Evolutionary conservation across 2,329 filamentous ascomycete species (phyloP), one percentile per base, ranked within the genome.

Genomic region (Alternaria longipes): DNA sequence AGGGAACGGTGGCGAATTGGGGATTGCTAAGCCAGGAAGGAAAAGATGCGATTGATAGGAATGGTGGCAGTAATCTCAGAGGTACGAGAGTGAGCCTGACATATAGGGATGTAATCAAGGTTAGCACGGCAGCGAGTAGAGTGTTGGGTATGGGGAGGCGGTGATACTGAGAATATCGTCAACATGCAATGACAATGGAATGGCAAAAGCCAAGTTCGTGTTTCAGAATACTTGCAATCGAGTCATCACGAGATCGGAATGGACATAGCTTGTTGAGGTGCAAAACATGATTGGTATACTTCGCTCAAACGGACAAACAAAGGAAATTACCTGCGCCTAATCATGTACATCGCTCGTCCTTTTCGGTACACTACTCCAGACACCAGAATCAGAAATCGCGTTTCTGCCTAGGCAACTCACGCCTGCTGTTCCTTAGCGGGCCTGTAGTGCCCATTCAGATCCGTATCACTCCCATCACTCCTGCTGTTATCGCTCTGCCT

Each of bases 51-150:
- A 69, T 82, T 30, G 72, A 73, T 12, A 65, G 45, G 63, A 70
- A 53, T 83, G 80, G 82, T 11, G 90, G 90, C 2, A 79, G 78
- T 42, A 89, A 87, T 72, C 70, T 82, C 53, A 85, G 91, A 42
- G 78, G 81, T 44, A 88, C 84, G 11, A 86, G 92, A 57, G 87
- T 88, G 26, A 94, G 91, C 78, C 81, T 94, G 66, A 95, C 92
- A 1, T 94, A 95, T 75, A 86, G 94, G 66, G 94, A 98, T 81
- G 94, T 98, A 41, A 81, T 94, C 67, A 77, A 69, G 59, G 75
- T 77, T 24, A 77, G 73, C 46, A 66, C 59, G 2, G 75, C 73
- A 5, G 75, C 71, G 20, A 73, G 63, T n/a, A 74, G 74, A 51
- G 72, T 77, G 2, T 50, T 78, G 40, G 74, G 74, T 4, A 66